A percentile compares a stretch with the other conserved stretches of the same genome.
phyloP scores from a whole-genome alignment of 441 rosid genomes.

The Codiaeum variegatum region DNA sequence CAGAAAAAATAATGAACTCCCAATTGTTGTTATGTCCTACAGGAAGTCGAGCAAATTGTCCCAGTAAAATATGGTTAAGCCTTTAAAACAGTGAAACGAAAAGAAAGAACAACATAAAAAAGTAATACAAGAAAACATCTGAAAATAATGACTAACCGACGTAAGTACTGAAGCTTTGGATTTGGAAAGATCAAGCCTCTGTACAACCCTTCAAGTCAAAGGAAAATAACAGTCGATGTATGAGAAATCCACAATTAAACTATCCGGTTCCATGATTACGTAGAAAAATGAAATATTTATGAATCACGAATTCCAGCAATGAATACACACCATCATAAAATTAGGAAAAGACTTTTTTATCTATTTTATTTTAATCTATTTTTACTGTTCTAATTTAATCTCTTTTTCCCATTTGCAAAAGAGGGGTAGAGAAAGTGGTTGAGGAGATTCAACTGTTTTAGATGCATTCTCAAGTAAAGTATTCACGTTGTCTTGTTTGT shows the following conservation, averaged over 20 bases:
- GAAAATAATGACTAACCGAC: slow-evolving; percentile 62
- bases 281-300: neutral
- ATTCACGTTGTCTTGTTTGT: neutral
- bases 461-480: neutral
- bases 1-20: slow-evolving; percentile 78
- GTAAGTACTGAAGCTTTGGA: slow-evolving; percentile 98
- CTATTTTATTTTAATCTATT: neutral
- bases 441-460: neutral
- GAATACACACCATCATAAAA: neutral
- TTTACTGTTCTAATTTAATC: neutral
- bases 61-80: slow-evolving; percentile 21
- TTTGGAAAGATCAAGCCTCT: slow-evolving; percentile 94
- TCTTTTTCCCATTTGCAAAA: neutral
- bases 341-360: neutral
- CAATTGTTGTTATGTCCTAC: slow-evolving; percentile 83
- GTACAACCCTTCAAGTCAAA: slow-evolving; percentile 75
- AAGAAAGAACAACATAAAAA: slow-evolving; percentile 16
- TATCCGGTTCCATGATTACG: neutral
- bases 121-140: slow-evolving; percentile 17
- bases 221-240: slow-evolving; percentile 23
- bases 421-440: neutral
- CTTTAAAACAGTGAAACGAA: slow-evolving; percentile 11
- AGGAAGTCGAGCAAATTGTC: slow-evolving; percentile 31
- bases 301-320: neutral
- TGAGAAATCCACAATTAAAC: slow-evolving; percentile 14